Base-by-base conservation (phyloP, 2,329 filamentous ascomycete genomes). In the Trichophaea hybrida region DNA sequence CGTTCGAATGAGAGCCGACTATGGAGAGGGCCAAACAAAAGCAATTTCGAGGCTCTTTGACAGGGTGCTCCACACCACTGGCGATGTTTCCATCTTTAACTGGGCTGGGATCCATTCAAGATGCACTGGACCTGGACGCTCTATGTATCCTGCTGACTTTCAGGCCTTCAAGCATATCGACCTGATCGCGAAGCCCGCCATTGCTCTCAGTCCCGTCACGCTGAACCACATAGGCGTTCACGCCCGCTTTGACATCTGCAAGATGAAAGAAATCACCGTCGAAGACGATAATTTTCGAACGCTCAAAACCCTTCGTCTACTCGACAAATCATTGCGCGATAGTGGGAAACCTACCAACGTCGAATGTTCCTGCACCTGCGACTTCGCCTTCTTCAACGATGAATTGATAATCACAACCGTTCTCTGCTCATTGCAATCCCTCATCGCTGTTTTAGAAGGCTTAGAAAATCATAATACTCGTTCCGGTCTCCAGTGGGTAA, bases 1-100 rank as follows among this genome's bases (percentile, higher is more conserved):
- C 31, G 79, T 83, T 59, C 76, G 80, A 33, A 75, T 83, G 64
- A 83, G 80, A 5, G 78, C 80, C 1, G 78, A 57, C 40, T 49
- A 57, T 32, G 55, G 55, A 6, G 55, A 57, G 37, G 55, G 38
- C 10, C 43, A 48, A 24, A 24, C 8, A 32, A 32, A 6, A 35
- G 54, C 54, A 5, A 46, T 57, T 15, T 7, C 52, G 8, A 33
- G 54, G n/a, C 40, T 55, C 4, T 57, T 57, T 6, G 37, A 46
- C 7, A 24, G 12, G 15, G 49, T 57, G 6, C 17, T 57, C 33
- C 8, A 31, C 6, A 46, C 37, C 12, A 57, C 37, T 5, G 54
- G 54, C 6, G 54, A 57, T 34, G 54, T 57, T 33, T 46, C 54
- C 5, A 34, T 57, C 13, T 57, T 57, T 40, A 57, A 57, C 40